These are phyloP conservation scores for Hypoxylon sp. DNA, from an alignment of 2,329 filamentous ascomycete species.

Conservation along the genomic window DNA sequence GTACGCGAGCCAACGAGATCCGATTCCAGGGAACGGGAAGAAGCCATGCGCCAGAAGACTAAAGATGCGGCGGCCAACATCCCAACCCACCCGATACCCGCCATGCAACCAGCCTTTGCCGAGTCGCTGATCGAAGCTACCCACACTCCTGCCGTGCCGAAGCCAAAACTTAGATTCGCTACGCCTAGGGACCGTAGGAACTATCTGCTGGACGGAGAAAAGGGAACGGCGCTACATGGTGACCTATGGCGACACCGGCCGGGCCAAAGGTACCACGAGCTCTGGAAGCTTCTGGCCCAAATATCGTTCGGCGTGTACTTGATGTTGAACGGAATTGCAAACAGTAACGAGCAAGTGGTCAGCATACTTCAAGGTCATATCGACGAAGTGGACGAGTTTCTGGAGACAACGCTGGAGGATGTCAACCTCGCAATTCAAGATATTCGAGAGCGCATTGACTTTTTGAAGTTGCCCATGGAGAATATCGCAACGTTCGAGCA, in stretches of 20 bases:
- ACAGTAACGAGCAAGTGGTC: conserved; percentile 89
- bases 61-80: conserved; percentile 53
- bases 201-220: conserved; percentile 74
- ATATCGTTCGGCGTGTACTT: conserved; percentile 95
- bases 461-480: conserved; percentile 84
- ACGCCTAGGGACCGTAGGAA: conserved; percentile 74
- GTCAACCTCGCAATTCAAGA: conserved; percentile 83
- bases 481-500: conserved; percentile 86
- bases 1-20: conserved; percentile 35
- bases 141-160: conserved; percentile 59
- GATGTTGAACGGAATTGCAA: conserved; percentile 85
- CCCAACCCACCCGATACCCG: conserved; percentile 75
- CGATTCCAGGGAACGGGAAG: conserved; percentile 40
- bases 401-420: conserved; percentile 88
- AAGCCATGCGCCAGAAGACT: conserved; percentile 49
- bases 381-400: conserved; percentile 91
- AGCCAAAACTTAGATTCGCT: conserved; percentile 66
- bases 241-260: conserved; percentile 81
- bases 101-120: conserved; percentile 85
- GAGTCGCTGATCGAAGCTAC: conserved; percentile 83
- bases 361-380: conserved; percentile 92
- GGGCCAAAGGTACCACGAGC: conserved; percentile 84
- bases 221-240: conserved; percentile 78
- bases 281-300: conserved; percentile 91
- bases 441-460: conserved; percentile 82